Conservation (phyloP, 306 rosid species). For the Sindora glabra region DNA sequence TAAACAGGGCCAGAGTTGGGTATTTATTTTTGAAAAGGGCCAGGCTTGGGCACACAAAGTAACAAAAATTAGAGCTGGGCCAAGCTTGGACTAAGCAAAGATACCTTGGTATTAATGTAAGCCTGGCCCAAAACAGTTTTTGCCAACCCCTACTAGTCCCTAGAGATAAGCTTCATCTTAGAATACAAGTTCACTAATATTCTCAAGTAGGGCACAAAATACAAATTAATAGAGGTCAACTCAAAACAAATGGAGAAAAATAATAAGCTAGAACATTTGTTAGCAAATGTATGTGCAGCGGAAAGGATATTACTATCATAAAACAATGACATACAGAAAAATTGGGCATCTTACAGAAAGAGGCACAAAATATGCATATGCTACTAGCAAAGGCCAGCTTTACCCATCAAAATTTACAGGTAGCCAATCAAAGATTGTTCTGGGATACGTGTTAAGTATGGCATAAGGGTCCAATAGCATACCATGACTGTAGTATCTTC, state of each 20-base stretch:
- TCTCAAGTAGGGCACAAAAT: not conserved
- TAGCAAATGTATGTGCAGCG: not conserved
- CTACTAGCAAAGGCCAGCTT: not conserved
- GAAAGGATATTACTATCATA: not conserved
- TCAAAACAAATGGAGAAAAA: not conserved
- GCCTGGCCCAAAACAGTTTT: too few species aligned
- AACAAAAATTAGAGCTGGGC: too few species aligned
- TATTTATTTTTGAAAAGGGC: too few species aligned
- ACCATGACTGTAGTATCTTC: slow-evolving; percentile 79
- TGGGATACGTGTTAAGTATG: not conserved
- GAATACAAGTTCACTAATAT: not conserved
- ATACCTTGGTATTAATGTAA: too few species aligned
- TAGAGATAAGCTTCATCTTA: too few species aligned
- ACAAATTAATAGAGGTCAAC: not conserved
- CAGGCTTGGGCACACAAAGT: too few species aligned
- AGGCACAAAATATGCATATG: not conserved
- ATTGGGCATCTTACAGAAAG: not conserved
- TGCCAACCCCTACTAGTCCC: too few species aligned
- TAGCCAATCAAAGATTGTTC: slow-evolving; percentile 9
- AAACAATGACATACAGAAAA: not conserved
- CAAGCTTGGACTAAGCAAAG: too few species aligned
- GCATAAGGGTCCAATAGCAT: slow-evolving; percentile 21
- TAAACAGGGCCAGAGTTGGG: too few species aligned
- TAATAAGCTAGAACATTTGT: not conserved
- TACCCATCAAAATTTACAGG: not conserved